Base-by-base conservation (phyloP, 225 moss, liverwort and hornwort species). In the Physcomitrellopsis africana region DNA sequence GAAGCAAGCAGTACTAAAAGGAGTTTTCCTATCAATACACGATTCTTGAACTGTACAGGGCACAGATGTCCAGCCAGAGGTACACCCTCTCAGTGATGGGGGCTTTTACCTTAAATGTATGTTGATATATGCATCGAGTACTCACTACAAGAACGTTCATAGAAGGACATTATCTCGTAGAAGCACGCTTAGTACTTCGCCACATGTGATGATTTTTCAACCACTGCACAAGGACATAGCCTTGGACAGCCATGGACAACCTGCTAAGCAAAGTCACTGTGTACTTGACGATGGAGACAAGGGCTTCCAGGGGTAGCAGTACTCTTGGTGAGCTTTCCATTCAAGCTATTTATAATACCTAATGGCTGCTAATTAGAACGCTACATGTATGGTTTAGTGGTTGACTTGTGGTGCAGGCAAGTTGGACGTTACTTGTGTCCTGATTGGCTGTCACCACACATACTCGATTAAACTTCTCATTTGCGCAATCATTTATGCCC, bases 221-320 rank as follows among this genome's bases (percentile, higher is more conserved):
- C 64, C 65, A 74, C 65, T 74, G n/a, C 54, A 4, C 44, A 44
- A 65, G 52, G 32, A 18, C 19, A 51, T 23, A 23, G 63, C 63
- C 62, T 37, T 60, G 5, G 1, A 49, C 12, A 51, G 16, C 10
- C 37, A 22, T 63, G 62, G 61, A 62, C 32, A 37, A 10, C 62
- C 72, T 32, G 59, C 71, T 19, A 24, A 32, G 46, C 72, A 61
- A 18, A 32, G 19, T 6, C 29, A 15, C 49, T 49, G 11, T 7
- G 49, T 49, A 49, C 49, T 49, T 49, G 32, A 5, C 49, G 49
- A 49, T 3, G 1, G 49, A 49, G 11, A 37, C 32, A 37, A 37
- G 12, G 49, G 12, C 49, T 49, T 32, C 7, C 61, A 29, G 17
- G 19, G 0, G 4, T 19, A 51, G 49, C 61, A 49, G 51, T 1